Evolutionary conservation across 768 basidiomycete species (phyloP).

Genomic region (Kwoniella dejecticola): DNA sequence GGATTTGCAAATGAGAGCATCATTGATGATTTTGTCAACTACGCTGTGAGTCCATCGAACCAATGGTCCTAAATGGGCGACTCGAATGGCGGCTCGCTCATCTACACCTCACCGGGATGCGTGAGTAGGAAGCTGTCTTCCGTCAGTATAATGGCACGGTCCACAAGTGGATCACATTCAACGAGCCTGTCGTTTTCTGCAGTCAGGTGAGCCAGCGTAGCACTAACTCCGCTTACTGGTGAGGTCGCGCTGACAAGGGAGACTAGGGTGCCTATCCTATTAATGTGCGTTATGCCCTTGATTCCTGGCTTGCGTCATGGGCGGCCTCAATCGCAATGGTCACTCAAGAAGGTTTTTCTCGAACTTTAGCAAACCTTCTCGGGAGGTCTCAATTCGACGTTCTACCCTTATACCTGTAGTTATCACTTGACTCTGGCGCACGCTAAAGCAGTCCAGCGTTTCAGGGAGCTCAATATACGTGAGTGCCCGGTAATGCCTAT

Average conservation of each 20-base stretch:
- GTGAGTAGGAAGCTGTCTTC: constrained; percentile 28
- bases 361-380: constrained; percentile 14
- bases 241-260: not conserved
- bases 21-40: constrained; percentile 34
- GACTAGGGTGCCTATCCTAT: constrained; percentile 13
- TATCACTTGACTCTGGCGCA: constrained; percentile 36
- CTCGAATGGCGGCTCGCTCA: too few species aligned
- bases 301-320: too few species aligned
- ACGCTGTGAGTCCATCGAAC: constrained; percentile 8
- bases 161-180: constrained; percentile 42
- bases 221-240: not conserved
- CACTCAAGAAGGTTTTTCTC: too few species aligned
- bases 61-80: not conserved
- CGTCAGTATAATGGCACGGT: constrained; percentile 32
- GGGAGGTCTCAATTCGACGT: not conserved
- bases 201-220: constrained; percentile 14
- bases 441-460: constrained; percentile 31
- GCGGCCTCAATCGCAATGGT: too few species aligned
- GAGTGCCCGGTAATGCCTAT: too few species aligned
- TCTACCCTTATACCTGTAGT: constrained; percentile 27
- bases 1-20: constrained; percentile 31
- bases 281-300: too few species aligned
- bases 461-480: constrained; percentile 27
- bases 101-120: too few species aligned
- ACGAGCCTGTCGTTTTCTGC: constrained; percentile 31